Base-by-base conservation (phyloP, 495 filamentous ascomycete species). In the Neurospora sp. region DNA sequence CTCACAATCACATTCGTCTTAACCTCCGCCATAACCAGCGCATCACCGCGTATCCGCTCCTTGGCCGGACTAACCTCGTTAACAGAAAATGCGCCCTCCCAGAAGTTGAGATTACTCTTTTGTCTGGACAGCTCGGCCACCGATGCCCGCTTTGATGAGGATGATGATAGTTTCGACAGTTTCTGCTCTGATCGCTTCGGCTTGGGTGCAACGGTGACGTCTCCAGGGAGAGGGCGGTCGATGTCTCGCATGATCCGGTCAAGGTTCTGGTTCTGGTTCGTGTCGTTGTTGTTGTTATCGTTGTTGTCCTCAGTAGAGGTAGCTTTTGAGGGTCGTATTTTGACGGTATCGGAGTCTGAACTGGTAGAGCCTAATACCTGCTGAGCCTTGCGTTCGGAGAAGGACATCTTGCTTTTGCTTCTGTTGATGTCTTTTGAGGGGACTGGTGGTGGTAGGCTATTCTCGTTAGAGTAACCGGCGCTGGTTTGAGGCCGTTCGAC, bases 1-100 rank as follows among this genome's bases (percentile, higher is more conserved):
- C 90, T 76, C 85, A 94, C 93, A 79, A 90, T 92, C 42, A 89
- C 88, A 79, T 96, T 97, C n/a, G 93, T 93, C 77, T 89, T 90
- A 39, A 98, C 81, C 79, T 97, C 93, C 42, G 90, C 92, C 72
- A 92, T 86, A 71, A 97, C 87, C 71, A 92, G 84, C 21, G 92
- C 90, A 74, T 94, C 88, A 73, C 87, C 88, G 19, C 81, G 80
- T 28, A 93, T 82, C 38, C 88, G 85, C 62, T 92, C 88, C 72
- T 84, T 84, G 11, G 88, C 86, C 11, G 87, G 76, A 71, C 79
- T 81, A 31, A 71, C 74, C n/a, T 82, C 76, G 45, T 78, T 79
- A 1, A 76, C 70, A 19, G 79, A 78, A 71, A 90, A 87, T 3
- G 86, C 87, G 48, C 79, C 79, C 71, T 87, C 84, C 59, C 87